Evolutionary conservation across 352 stramenopile genomes (phyloP), one percentile per base, ranked within the genome.

Genomic region (Pythium sp.): DNA sequence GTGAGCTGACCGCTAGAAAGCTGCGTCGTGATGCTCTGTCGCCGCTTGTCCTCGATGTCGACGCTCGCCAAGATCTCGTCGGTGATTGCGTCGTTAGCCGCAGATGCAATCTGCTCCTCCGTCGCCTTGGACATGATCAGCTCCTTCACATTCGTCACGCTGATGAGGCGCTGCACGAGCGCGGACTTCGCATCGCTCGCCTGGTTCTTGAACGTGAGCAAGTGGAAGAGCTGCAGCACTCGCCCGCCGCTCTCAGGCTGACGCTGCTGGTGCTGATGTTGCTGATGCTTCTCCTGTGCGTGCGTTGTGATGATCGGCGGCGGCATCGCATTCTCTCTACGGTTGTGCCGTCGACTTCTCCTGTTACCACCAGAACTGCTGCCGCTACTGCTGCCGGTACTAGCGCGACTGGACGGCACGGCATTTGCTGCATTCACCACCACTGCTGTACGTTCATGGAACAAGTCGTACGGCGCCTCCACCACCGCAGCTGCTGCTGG

Each of bases 31-130:
- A 81, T 63, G 30, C 72, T 79, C 22, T 72, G 79, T 18, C 78
- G 67, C 2, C 76, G 78, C 41, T 74, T 67, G 60, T 92, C 79
- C 57, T 91, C 82, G 58, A 76, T 57, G 64, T 90, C 80, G 36
- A 92, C 81, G 2, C 79, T 86, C 49, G 76, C 84, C 24, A 91
- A 22, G 53, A 91, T 89, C 69, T 92, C 84, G 65, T 92, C 78
- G 30, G 81, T 85, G 64, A 92, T 89, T 8, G 82, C 84, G 61
- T 91, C 84, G 67, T 91, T 90, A 18, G 82, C 84, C 0, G 82
- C 82, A 7, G 76, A 76, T 18, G 82, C 84, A 66, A 92, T 92
- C 66, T 90, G 79, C 36, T 92, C 84, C 62, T 91, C 71, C 3
- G 77, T 89, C 30, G 82, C 82, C 61, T 86, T 81, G 28, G 76